A percentile compares a stretch with the other conserved stretches of the same genome.
Conservation (phyloP, 768 basidiomycete genomes). For the Lactarius sanguifluus region DNA sequence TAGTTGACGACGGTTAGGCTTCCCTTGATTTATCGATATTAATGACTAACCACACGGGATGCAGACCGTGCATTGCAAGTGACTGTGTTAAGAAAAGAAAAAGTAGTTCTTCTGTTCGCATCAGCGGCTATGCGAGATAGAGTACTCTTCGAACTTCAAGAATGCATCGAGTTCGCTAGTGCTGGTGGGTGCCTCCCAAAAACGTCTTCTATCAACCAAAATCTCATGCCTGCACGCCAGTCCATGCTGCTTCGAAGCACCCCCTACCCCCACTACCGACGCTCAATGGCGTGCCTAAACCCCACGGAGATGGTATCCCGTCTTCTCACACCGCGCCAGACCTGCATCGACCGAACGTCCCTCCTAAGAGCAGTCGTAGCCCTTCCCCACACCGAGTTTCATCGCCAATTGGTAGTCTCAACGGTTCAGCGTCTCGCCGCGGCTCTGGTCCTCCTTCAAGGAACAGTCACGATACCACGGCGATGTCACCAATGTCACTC, state of each 20-base stretch:
- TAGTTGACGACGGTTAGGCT: conserved; percentile 57
- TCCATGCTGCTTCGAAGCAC: conserved; percentile 49
- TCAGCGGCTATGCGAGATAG: conserved; percentile 58
- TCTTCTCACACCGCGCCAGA: conserved; percentile 30
- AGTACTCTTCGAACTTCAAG: conserved; percentile 68
- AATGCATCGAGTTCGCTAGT: conserved; percentile 81
- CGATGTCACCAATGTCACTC: conserved; percentile 15
- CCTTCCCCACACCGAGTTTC: conserved; percentile 31
- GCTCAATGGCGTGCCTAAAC: conserved; percentile 33
- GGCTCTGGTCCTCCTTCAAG: conserved; percentile 25
- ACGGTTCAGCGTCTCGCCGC: conserved; percentile 1
- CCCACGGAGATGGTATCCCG: conserved; percentile 14
- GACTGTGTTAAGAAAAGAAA: conserved; percentile 87
- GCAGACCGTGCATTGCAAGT: conserved; percentile 74
- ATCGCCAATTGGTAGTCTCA: conserved; percentile 26
- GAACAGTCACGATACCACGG: conserved; percentile 16
- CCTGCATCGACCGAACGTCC: conserved; percentile 11
- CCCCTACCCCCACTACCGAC: conserved; percentile 68
- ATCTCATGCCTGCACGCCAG: conserved; percentile 11
- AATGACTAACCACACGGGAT: conserved; percentile 20
- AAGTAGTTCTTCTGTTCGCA: conserved; percentile 61
- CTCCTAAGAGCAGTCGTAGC: conserved; percentile 25
- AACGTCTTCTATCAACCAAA: neutral
- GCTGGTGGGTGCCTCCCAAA: conserved; percentile 52
- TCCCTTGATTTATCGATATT: conserved; percentile 2